These are phyloP conservation scores for Detonula confervacea DNA, from an alignment of 352 stramenopile genomes.

Conservation along the genomic window DNA sequence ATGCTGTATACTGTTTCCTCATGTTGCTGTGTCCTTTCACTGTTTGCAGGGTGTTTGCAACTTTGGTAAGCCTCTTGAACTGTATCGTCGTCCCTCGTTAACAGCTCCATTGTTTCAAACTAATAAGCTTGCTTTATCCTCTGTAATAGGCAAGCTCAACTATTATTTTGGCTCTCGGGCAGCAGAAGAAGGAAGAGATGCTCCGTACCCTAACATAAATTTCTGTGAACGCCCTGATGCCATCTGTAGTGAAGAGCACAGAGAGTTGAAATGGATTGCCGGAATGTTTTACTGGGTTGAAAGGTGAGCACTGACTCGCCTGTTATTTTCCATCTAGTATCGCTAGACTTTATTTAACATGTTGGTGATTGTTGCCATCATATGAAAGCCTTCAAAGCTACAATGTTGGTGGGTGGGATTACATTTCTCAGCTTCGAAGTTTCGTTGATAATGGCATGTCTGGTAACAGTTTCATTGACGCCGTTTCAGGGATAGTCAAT, in stretches of 20 bases:
- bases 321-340: too few species aligned
- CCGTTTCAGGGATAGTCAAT: slow-evolving; percentile 41
- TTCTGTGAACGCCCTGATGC: slow-evolving; percentile 34
- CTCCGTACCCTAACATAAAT: slow-evolving; percentile 36
- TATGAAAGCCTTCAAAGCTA: slow-evolving; percentile 25
- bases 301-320: too few species aligned
- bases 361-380: too few species aligned
- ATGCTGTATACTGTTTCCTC: too few species aligned
- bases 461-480: slow-evolving; percentile 22
- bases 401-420: slow-evolving; percentile 46
- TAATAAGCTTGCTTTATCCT: too few species aligned
- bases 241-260: too few species aligned
- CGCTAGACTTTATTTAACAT: too few species aligned
- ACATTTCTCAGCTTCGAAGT: slow-evolving; percentile 53
- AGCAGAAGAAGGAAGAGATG: slow-evolving; percentile 5
- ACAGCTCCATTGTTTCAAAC: too few species aligned
- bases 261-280: slow-evolving; percentile 52
- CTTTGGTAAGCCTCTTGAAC: too few species aligned
- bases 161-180: slow-evolving; percentile 40
- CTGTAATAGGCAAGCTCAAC: slow-evolving; percentile 52
- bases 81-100: too few species aligned
- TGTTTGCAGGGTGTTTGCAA: slow-evolving; percentile 20
- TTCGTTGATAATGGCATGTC: slow-evolving; percentile 65
- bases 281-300: slow-evolving; percentile 52
- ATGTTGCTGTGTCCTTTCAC: too few species aligned